Base-by-base conservation (phyloP, 257 asterid genomes). In the Osmanthus fragrans region DNA sequence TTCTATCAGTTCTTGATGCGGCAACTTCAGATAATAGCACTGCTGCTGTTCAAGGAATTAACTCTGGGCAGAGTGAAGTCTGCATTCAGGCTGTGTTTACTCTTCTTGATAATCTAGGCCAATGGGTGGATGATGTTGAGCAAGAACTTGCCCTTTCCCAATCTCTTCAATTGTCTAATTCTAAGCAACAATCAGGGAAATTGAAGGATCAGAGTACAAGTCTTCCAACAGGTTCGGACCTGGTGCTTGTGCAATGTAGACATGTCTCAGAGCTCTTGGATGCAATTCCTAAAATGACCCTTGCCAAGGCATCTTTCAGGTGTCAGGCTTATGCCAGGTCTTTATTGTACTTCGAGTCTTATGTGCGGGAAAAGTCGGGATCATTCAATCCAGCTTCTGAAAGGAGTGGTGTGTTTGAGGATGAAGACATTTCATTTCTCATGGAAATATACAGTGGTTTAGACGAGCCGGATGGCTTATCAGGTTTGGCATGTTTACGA, bases 321-420 rank as follows among this genome's bases (percentile, higher is more conserved):
- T 95, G 99, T 81, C 99, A 95, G 86, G 99, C 99, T 67, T 93
- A 87, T 83, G 99, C 98, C 40, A 87, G 99, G 86, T 91, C 99
- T 78, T 87, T 93, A 73, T 85, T 91, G 80, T 95, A 95, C 85
- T 93, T 91, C 72, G 99, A 95, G 86, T 92, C 97, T 74, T 88
- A 89, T 69, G 96, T 93, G 84, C 88, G 96, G 76, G 94, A 87
- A 49, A 88, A 87, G 78, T 93, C 96, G 0, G 99, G 99, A 77
- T 90, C 98, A 70, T 91, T 95, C 85, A 95, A 95, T 74, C 97
- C 97, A 70, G 97, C 99, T 73, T 90, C 98, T 84, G 94, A 83
- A 80, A 90, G 77, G 77, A 90, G 94, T 80, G 97, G 96, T 71
- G 76, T 83, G 80, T 95, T 95, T 86, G 96, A 90, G 87, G 97